Conservation (phyloP, 192 early-diverging fungal genomes). For the Dimargaris xerosporica region DNA sequence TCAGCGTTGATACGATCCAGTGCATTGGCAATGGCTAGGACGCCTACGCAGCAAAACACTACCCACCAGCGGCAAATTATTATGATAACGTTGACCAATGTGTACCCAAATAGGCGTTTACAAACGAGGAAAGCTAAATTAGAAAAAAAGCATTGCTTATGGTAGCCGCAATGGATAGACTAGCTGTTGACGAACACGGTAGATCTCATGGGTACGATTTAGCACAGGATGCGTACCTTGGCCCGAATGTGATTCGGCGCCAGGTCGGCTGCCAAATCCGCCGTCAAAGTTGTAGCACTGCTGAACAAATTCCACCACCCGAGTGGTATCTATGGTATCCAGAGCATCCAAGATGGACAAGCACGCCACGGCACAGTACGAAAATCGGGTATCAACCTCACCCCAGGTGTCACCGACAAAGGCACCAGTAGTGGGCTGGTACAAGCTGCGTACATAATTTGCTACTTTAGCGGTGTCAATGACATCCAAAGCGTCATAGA, state of each 20-base stretch:
- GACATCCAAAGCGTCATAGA: conserved; percentile 62
- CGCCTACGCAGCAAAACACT: conserved; percentile 86
- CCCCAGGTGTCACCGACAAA: conserved; percentile 87
- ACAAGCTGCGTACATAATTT: conserved; percentile 44
- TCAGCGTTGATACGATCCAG: conserved; percentile 71
- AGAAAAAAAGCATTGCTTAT: too few species aligned
- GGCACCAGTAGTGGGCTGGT: conserved; percentile 51
- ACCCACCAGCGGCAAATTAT: too few species aligned
- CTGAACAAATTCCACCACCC: conserved; percentile 54
- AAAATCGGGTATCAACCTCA: conserved; percentile 88
- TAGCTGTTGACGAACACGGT: too few species aligned
- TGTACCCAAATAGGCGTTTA: too few species aligned
- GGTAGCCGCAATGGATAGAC: too few species aligned
- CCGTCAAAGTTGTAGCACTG: conserved; percentile 91
- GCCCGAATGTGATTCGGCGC: conserved; percentile 83
- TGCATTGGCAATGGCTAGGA: conserved; percentile 63
- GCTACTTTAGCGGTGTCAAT: conserved; percentile 49
- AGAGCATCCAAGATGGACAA: conserved; percentile 60
- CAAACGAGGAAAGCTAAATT: too few species aligned
- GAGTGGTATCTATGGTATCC: conserved; percentile 45
- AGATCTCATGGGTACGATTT: too few species aligned
- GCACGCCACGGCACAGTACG: conserved; percentile 66
- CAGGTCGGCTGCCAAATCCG: conserved; percentile 78
- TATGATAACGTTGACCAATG: too few species aligned
- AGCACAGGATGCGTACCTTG: too few species aligned